Evolutionary conservation across 1,139 yeast genomes (phyloP).

Genomic region (Meyerozyma sp.): DNA sequence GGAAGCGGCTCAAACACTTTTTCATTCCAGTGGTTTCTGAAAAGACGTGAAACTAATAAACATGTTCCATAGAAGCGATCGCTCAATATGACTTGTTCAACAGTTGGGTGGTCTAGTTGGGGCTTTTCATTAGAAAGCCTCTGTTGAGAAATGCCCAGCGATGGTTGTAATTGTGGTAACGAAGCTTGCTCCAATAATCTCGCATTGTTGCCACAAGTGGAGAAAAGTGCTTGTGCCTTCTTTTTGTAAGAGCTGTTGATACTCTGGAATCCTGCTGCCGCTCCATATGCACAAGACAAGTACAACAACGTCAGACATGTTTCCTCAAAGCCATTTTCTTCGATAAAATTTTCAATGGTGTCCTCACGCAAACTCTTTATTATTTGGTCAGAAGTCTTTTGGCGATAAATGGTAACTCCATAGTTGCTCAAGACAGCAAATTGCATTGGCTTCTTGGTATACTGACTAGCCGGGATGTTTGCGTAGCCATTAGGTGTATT

Average conservation of each 20-base stretch:
- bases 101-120: constrained; percentile 25
- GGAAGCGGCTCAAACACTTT: constrained; percentile 55
- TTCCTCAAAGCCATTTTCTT: constrained; percentile 55
- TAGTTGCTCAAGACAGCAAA: constrained; percentile 79
- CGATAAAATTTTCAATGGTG: constrained; percentile 41
- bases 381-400: constrained; percentile 74
- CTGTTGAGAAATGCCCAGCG: constrained; percentile 50
- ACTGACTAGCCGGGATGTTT: constrained; percentile 82
- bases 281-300: constrained; percentile 68
- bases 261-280: constrained; percentile 22
- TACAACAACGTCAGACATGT: constrained; percentile 84
- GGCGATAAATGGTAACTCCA: constrained; percentile 71
- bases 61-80: constrained; percentile 93
- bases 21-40: constrained; percentile 73
- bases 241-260: constrained; percentile 45
- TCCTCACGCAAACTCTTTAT: constrained; percentile 66
- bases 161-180: constrained; percentile 5
- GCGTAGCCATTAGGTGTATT: constrained; percentile 72
- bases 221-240: constrained; percentile 46
- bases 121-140: constrained; percentile 79
- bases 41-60: constrained; percentile 68
- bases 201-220: constrained; percentile 53
- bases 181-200: constrained; percentile 28
- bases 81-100: constrained; percentile 78
- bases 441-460: constrained; percentile 54